Base-by-base conservation (phyloP, 2,329 filamentous ascomycete species). In the Phoma sp. region DNA sequence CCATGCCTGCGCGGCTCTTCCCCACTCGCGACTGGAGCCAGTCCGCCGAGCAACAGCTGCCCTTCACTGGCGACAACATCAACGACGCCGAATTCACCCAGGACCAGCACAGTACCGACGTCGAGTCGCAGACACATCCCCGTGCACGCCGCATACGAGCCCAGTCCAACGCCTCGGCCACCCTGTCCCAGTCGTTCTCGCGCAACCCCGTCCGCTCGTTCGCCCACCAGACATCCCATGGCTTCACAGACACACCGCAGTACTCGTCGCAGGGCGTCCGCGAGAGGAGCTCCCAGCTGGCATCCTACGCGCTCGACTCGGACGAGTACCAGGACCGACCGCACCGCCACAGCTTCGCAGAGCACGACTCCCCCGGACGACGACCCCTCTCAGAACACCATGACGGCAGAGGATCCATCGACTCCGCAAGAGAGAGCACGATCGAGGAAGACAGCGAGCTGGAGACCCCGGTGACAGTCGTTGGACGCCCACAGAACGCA, bases 251-350 rank as follows among this genome's bases (percentile, higher is more conserved):
- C 69, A 89, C 85, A 64, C 83, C 86, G 15, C 85, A 91, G 64
- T 90, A 91, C 74, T 89, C 91, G 32, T 83, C 83, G 28, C 86
- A 87, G 54, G 90, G 87, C 61, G 89, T 96, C 33, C 88, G 92
- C 60, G 88, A 95, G 75, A 89, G 95, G 70, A 96, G 92, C 2
- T 91, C 92, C 45, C 91, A 96, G 75, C 81, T 96, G 51, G 92
- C 92, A 36, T 91, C 86, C 15, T 92, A 93, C 71, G 87, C 91
- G 42, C 83, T 96, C 67, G 73, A 69, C 36, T 61, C 73, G 33
- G 71, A 71, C 33, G 53, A 66, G 28, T 74, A 72, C 60, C 69
- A 69, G 45, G 62, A 62, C 57, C 62, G 62, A 4, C 60, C 57
- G 21, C 60, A 56, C 34, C 53, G 62, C 36, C 53, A 60, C 47